phyloP scores from a whole-genome alignment of 768 basidiomycete species.

The Gautieria morchelliformis region DNA sequence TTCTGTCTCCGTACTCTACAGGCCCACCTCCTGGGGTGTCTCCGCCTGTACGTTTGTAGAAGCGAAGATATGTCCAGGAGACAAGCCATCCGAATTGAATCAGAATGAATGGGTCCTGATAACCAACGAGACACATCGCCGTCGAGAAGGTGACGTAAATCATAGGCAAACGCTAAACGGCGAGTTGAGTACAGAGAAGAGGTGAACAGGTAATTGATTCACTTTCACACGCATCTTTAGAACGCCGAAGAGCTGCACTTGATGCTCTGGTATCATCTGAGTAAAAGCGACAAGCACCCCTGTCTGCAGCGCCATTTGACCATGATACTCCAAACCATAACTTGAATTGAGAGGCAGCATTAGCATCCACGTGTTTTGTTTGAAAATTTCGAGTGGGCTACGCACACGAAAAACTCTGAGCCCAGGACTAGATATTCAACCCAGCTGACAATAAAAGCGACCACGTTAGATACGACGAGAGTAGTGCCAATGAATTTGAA shows the following conservation, averaged over 20 bases:
- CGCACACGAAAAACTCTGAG: slow-evolving; percentile 72
- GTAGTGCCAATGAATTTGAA: slow-evolving; percentile 78
- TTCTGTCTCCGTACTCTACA: slow-evolving; percentile 81
- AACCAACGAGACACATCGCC: slow-evolving; percentile 70
- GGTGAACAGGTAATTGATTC: slow-evolving; percentile 5
- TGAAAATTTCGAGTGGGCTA: slow-evolving; percentile 9
- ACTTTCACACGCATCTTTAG: slow-evolving; percentile 88
- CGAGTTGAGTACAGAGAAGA: background rate
- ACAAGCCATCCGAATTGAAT: slow-evolving; percentile 99
- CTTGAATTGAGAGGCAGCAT: slow-evolving; percentile 30
- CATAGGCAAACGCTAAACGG: slow-evolving; percentile 81
- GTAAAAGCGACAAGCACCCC: slow-evolving; percentile 93
- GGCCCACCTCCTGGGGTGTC: slow-evolving; percentile 53
- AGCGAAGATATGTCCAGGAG: slow-evolving; percentile 89
- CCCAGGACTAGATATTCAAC: slow-evolving; percentile 67
- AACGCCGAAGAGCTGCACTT: slow-evolving; percentile 84
- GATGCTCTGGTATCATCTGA: slow-evolving; percentile 96
- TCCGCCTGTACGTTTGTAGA: slow-evolving; percentile 81
- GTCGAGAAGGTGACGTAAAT: slow-evolving; percentile 86
- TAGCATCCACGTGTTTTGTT: background rate
- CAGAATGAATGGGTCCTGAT: slow-evolving; percentile 83
- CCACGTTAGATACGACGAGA: slow-evolving; percentile 75
- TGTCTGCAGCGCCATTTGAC: slow-evolving; percentile 85
- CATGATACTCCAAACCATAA: slow-evolving; percentile 83
- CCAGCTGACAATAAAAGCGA: slow-evolving; percentile 84